These are phyloP conservation scores for Scorias spongiosa DNA, from an alignment of 2,329 filamentous ascomycete genomes.

Conservation along the genomic window DNA sequence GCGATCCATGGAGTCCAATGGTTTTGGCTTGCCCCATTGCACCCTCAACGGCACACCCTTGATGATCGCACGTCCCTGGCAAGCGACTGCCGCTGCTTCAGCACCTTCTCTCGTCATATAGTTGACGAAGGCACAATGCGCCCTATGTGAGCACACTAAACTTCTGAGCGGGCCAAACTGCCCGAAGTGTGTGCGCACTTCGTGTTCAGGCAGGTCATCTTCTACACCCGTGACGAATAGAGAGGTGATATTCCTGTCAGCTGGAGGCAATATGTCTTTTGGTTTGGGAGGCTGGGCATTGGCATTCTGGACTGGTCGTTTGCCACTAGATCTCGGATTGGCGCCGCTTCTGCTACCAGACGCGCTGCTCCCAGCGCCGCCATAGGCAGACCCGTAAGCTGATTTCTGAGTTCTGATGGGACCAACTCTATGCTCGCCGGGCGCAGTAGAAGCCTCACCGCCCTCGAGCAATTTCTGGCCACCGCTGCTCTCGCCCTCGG, in stretches of 20 bases:
- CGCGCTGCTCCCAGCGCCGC: constrained; percentile 6
- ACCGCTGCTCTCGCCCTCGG: constrained; percentile 32
- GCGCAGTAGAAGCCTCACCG: constrained; percentile 12
- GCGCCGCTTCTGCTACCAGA: constrained; percentile 8
- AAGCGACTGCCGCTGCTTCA: constrained; percentile 69
- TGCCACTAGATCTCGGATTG: constrained; percentile 31
- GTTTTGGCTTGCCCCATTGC: constrained; percentile 84
- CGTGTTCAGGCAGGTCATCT: constrained; percentile 87
- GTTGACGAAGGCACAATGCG: constrained; percentile 94
- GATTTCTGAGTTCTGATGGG: constrained; percentile 54
- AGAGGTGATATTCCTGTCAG: constrained; percentile 75
- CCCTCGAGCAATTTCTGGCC: constrained; percentile 29
- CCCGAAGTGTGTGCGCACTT: constrained; percentile 80
- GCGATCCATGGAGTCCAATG: constrained; percentile 78
- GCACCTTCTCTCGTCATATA: constrained; percentile 73
- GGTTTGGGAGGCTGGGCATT: constrained; percentile 65
- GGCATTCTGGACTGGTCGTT: constrained; percentile 48
- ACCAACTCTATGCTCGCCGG: constrained; percentile 37
- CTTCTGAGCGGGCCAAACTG: constrained; percentile 81
- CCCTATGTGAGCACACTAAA: constrained; percentile 88
- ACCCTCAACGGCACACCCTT: constrained; percentile 80
- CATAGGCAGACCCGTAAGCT: constrained; percentile 18
- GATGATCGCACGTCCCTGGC: constrained; percentile 77
- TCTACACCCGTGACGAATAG: constrained; percentile 92
- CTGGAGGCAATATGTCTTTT: constrained; percentile 72